Evolutionary conservation across 139 green algal species (phyloP).

Genomic region (Auxenochlorella pyrenoidosa): DNA sequence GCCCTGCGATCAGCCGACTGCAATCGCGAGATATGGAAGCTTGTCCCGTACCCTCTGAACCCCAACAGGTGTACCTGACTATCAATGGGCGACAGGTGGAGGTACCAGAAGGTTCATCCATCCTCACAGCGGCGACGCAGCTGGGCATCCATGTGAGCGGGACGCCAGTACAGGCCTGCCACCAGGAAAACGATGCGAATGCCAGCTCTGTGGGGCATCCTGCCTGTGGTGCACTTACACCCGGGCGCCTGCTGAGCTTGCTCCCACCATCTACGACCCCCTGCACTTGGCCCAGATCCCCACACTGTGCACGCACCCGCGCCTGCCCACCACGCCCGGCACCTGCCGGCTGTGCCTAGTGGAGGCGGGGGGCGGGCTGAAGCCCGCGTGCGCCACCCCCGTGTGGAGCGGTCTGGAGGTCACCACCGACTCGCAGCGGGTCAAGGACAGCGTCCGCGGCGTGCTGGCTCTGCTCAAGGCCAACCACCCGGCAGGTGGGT

Average conservation of each 20-base stretch:
- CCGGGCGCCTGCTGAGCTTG: too few relatives aligned
- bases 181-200: too few relatives aligned
- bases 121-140: slow-evolving; percentile 14
- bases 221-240: too few relatives aligned
- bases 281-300: background rate
- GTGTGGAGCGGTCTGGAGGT: slow-evolving; percentile 44
- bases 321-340: slow-evolving; percentile 42
- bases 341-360: slow-evolving; percentile 62
- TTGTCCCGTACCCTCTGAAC: too few relatives aligned
- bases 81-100: background rate
- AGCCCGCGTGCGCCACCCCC: slow-evolving; percentile 59
- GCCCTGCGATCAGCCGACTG: too few relatives aligned
- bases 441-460: slow-evolving; percentile 36
- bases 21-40: too few relatives aligned
- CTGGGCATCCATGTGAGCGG: slow-evolving; percentile 25
- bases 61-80: background rate
- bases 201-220: too few relatives aligned
- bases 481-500: slow-evolving; percentile 43
- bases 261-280: too few relatives aligned
- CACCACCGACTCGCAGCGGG: slow-evolving; percentile 45
- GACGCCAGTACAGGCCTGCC: too few relatives aligned
- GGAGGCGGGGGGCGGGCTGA: slow-evolving; percentile 33
- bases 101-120: slow-evolving; percentile 22
- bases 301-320: slow-evolving; percentile 41
- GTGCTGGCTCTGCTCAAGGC: slow-evolving; percentile 48